These are phyloP conservation scores for Rosa persica DNA, from an alignment of 306 rosid species.

Conservation along the genomic window DNA sequence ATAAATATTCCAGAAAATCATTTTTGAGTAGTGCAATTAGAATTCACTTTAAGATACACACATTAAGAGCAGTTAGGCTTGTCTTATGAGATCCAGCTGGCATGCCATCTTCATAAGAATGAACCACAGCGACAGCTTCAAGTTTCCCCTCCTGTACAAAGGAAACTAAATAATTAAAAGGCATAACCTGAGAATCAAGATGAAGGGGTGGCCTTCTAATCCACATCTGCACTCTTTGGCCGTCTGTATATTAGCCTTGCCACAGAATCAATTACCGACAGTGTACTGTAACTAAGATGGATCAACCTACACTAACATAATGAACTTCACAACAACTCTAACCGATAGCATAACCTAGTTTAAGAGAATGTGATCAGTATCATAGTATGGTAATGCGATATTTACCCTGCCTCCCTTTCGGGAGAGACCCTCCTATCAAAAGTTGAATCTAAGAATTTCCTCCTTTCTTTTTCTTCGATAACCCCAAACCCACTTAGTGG, in stretches of 20 bases:
- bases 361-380: constrained; percentile 5
- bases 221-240: background rate
- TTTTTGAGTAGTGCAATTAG: constrained; percentile 19
- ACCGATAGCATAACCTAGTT: constrained; percentile 7
- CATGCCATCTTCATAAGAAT: constrained; percentile 74
- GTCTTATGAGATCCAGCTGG: constrained; percentile 86
- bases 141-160: constrained; percentile 71
- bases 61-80: constrained; percentile 81
- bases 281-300: background rate
- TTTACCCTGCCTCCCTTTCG: background rate
- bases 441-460: background rate
- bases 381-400: background rate
- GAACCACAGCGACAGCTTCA: constrained; percentile 73
- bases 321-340: background rate
- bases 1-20: constrained; percentile 13
- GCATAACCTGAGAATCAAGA: constrained; percentile 24
- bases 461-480: background rate
- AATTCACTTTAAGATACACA: constrained; percentile 33
- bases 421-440: background rate
- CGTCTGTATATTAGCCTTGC: background rate
- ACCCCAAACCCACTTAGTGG: background rate
- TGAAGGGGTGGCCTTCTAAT: background rate
- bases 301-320: background rate
- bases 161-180: constrained; percentile 18
- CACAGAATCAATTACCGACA: background rate